Base-by-base conservation (phyloP, 306 rosid species). In the Begonia fuchsioides region DNA sequence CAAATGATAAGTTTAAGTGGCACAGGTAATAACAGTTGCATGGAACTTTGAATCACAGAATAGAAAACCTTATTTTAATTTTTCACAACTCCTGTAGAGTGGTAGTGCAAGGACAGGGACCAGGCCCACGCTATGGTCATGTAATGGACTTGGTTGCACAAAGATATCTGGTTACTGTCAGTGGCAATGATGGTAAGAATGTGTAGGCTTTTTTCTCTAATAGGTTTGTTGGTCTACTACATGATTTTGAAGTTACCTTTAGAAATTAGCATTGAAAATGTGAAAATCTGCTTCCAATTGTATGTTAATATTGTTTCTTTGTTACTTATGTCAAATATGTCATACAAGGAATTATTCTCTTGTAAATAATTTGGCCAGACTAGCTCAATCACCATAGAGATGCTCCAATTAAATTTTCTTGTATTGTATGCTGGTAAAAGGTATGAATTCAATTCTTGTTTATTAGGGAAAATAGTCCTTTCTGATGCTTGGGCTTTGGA, bases 121-220 rank as follows among this genome's bases (percentile, higher is more conserved):
- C 88, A 1, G 99, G 99, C 14, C 99, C 96, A 73, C 99, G 88
- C 53, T 92, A 92, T 10, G 99, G 99, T 48, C 99, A 92, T 68
- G 99, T 64, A 50, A 92, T 92, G 94, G 99, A 92, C 72, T 80
- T 92, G 81, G 96, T 92, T 77, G 94, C 88, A 77, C 99, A 92
- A 72, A 79, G 96, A 70, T 92, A 86, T 73, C 93, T 92, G 58
- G 99, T 92, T 53, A 75, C 86, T 32, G 96, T 86, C 59, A 82
- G 93, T 38, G 99, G 99, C 56, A 86, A 92, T 62, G 99, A 92
- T 2, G 99, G 99, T 92, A 73, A 67, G 96, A 18, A 55, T 61
- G 43, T 68, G 56, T 40, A 54, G 50, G 38, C 40, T 39, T 58
- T 13, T 4, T 26, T 26, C 35, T 26, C 35, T 26, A 26, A 26